phyloP scores from a whole-genome alignment of 495 filamentous ascomycete species.

The Geopyxis carbonaria region DNA sequence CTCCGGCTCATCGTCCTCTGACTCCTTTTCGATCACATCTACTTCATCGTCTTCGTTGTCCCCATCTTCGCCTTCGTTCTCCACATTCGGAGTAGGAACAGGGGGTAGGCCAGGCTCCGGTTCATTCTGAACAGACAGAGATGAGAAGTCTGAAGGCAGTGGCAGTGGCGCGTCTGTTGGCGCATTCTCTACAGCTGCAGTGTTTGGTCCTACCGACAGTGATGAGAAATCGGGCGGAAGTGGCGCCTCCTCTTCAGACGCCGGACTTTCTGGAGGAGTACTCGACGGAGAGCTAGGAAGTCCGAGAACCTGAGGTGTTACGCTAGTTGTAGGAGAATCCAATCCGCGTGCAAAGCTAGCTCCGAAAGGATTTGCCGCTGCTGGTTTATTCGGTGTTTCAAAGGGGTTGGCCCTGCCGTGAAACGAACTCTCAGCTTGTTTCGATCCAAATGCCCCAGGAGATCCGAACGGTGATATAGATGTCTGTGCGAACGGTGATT shows the following conservation, averaged over 20 bases:
- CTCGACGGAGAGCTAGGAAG: constrained; percentile 29
- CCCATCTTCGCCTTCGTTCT: constrained; percentile 6
- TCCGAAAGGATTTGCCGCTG: neutral
- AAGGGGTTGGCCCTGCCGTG: no score
- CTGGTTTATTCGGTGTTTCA: neutral
- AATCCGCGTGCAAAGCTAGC: constrained; percentile 11
- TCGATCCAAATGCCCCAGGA: no score
- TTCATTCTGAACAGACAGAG: constrained; percentile 23
- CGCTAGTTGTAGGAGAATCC: constrained; percentile 37
- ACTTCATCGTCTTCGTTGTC: constrained; percentile 11
- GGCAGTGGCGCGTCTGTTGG: constrained; percentile 34
- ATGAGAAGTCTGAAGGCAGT: constrained; percentile 43
- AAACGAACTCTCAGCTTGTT: no score
- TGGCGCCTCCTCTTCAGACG: constrained; percentile 34
- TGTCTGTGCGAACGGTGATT: no score
- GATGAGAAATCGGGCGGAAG: constrained; percentile 43
- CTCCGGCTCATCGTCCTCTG: constrained; percentile 25
- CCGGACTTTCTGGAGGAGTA: constrained; percentile 19
- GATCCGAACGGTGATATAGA: no score
- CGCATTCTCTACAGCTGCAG: constrained; percentile 20
- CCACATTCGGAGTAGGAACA: constrained; percentile 10
- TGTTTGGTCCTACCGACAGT: no score
- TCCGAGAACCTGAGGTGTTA: constrained; percentile 22
- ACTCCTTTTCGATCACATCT: constrained; percentile 26
- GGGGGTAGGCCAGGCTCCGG: constrained; percentile 9